Conservation (phyloP, 805 yeast genomes). For the Candida palmyrensis region DNA sequence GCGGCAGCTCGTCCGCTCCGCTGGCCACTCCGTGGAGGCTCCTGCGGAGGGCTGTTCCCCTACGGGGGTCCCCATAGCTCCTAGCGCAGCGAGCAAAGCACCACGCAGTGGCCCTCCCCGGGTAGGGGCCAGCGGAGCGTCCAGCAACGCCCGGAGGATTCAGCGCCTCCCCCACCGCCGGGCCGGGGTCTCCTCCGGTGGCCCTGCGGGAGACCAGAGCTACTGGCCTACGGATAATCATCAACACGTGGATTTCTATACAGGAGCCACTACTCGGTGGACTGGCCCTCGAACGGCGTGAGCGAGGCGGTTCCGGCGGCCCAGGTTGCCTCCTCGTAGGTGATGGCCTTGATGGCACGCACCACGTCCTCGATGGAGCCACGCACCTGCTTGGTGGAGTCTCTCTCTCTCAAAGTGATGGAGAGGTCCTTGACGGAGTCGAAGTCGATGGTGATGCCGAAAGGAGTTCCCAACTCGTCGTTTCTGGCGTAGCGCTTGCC, state of each 20-base stretch:
- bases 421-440: slow-evolving; percentile 85
- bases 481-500: slow-evolving; percentile 98
- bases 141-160: too few relatives aligned
- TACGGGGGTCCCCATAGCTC: too few relatives aligned
- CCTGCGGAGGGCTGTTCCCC: too few relatives aligned
- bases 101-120: too few relatives aligned
- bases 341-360: slow-evolving; percentile 68
- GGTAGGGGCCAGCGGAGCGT: too few relatives aligned
- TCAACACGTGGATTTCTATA: too few relatives aligned
- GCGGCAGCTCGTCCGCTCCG: too few relatives aligned
- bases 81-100: too few relatives aligned
- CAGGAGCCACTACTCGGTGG: slow-evolving; percentile 38
- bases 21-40: too few relatives aligned
- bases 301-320: slow-evolving; percentile 74
- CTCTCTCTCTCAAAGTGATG: slow-evolving; percentile 95
- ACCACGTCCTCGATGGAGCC: slow-evolving; percentile 72
- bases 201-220: too few relatives aligned
- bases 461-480: slow-evolving; percentile 98
- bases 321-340: slow-evolving; percentile 77
- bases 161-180: neutral
- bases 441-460: slow-evolving; percentile 95
- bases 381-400: slow-evolving; percentile 93
- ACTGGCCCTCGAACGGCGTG: slow-evolving; percentile 68
- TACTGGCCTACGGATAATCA: too few relatives aligned
- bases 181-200: neutral